These are phyloP conservation scores for Pisolithus tinctorius DNA, from an alignment of 768 basidiomycete genomes.

Conservation along the genomic window DNA sequence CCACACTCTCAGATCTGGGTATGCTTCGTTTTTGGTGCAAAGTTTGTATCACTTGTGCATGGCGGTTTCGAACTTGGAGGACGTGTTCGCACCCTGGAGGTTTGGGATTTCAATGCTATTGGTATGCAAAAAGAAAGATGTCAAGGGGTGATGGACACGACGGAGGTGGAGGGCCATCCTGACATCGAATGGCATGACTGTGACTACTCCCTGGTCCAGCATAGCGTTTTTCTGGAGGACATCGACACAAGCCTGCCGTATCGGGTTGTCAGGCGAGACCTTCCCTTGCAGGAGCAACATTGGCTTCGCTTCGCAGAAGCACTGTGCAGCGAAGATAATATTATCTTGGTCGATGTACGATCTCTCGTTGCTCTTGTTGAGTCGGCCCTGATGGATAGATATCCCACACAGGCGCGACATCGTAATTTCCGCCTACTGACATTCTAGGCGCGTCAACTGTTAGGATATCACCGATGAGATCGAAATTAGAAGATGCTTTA, in stretches of 20 bases:
- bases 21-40: conserved; percentile 49
- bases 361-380: neutral
- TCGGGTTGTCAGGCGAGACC: conserved; percentile 26
- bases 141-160: neutral
- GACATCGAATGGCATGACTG: conserved; percentile 19
- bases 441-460: conserved; percentile 10
- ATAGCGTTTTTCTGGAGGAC: conserved; percentile 33
- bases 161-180: neutral
- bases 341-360: conserved; percentile 46
- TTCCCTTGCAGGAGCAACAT: conserved; percentile 8
- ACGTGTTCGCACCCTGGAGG: conserved; percentile 21
- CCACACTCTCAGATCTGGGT: conserved; percentile 45
- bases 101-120: conserved; percentile 49
- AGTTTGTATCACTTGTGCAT: conserved; percentile 29
- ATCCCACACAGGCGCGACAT: conserved; percentile 9
- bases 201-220: conserved; percentile 20
- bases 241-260: conserved; percentile 44
- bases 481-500: neutral
- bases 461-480: neutral
- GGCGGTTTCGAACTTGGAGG: conserved; percentile 6
- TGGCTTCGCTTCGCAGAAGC: conserved; percentile 20
- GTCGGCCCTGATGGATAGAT: neutral
- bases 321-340: conserved; percentile 53
- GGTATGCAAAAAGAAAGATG: conserved; percentile 26
- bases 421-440: conserved; percentile 25